These are phyloP conservation scores for Plantago coronopus DNA, from an alignment of 305 asterid genomes.

Conservation along the genomic window DNA sequence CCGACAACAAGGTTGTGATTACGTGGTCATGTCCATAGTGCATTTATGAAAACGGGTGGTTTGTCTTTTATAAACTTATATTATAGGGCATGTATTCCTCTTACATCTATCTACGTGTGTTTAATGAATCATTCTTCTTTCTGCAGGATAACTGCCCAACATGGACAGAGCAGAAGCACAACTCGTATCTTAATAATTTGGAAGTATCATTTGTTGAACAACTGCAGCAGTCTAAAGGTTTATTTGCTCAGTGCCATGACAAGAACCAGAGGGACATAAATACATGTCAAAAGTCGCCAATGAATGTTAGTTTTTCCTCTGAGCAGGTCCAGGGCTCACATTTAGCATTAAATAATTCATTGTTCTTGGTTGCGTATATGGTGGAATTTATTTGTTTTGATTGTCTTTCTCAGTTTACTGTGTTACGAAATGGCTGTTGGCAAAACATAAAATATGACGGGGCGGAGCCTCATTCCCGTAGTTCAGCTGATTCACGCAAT, in stretches of 20 bases:
- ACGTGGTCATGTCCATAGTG: not conserved
- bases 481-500: conserved; percentile 26
- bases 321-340: conserved; percentile 39
- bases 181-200: conserved; percentile 52
- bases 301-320: conserved; percentile 25
- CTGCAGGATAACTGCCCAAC: conserved; percentile 30
- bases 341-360: not conserved
- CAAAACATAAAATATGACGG: conserved; percentile 28
- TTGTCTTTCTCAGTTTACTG: conserved; percentile 29
- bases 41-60: not conserved
- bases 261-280: conserved; percentile 25
- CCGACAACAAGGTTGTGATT: not conserved
- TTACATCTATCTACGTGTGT: no score
- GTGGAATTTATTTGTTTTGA: conserved; percentile 6
- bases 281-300: conserved; percentile 24
- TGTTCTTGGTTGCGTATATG: conserved; percentile 6
- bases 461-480: conserved; percentile 24
- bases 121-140: conserved; percentile 6
- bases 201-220: conserved; percentile 64
- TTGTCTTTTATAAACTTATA: not conserved
- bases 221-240: conserved; percentile 43
- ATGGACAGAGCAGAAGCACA: conserved; percentile 72
- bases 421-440: conserved; percentile 35
- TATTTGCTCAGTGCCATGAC: conserved; percentile 31
- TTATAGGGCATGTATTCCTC: no score